phyloP scores from a whole-genome alignment of 805 yeast species.

The Metschnikowia santaceciliae region DNA sequence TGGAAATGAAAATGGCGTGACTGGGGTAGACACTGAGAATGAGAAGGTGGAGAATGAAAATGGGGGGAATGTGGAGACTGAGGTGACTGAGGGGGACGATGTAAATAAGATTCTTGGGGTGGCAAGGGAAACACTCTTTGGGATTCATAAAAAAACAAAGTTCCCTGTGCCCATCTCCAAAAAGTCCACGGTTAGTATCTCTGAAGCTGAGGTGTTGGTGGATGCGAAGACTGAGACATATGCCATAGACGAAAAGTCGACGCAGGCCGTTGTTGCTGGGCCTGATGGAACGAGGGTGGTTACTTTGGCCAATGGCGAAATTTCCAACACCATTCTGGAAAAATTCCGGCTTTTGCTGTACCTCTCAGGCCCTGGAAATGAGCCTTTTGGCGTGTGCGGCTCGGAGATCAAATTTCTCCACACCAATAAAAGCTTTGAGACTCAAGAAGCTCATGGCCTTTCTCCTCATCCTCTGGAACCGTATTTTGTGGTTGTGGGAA shows the following conservation, averaged over 20 bases:
- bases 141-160: slow-evolving; percentile 34
- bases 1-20: too few species aligned
- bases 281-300: not conserved
- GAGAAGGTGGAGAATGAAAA: not conserved
- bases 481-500: slow-evolving; percentile 14
- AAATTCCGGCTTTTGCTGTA: not conserved
- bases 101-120: not conserved
- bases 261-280: not conserved
- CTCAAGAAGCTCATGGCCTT: not conserved
- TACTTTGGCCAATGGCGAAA: not conserved
- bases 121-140: slow-evolving; percentile 34
- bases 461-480: slow-evolving; percentile 15
- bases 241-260: slow-evolving; percentile 11
- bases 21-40: not conserved
- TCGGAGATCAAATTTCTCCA: slow-evolving; percentile 3
- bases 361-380: not conserved
- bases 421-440: not conserved
- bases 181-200: slow-evolving; percentile 12
- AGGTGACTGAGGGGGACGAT: not conserved
- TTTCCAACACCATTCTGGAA: not conserved
- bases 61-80: too few species aligned
- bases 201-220: slow-evolving; percentile 5
- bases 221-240: not conserved
- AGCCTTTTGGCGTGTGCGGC: slow-evolving; percentile 10
- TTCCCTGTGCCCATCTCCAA: slow-evolving; percentile 18